Percentiles rank a stretch among this genome's conserved stretches.
Conservation (phyloP, 2,329 filamentous ascomycete species). For the Monosporascus sp. region DNA sequence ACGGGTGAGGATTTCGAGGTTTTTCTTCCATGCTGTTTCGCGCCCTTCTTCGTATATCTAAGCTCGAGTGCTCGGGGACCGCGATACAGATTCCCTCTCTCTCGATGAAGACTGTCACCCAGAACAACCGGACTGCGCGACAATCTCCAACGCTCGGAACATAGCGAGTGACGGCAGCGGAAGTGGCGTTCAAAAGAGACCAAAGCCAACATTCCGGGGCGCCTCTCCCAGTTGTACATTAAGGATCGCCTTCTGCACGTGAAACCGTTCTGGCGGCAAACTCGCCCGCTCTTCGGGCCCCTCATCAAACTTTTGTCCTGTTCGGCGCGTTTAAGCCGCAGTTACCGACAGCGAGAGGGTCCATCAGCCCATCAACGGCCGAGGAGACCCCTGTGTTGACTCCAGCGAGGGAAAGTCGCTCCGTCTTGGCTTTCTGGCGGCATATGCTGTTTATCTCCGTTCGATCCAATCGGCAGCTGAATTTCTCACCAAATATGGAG, state of each 20-base stretch:
- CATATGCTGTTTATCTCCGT: background rate
- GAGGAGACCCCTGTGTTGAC: background rate
- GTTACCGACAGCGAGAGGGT: no score
- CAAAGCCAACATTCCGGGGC: background rate
- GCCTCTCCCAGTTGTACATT: no score
- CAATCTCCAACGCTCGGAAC: background rate
- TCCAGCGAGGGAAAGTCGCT: background rate
- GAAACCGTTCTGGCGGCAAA: background rate
- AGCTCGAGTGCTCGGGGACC: background rate
- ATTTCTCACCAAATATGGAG: background rate
- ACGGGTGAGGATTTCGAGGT: conserved; percentile 19
- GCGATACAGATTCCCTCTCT: background rate
- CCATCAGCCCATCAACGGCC: no score
- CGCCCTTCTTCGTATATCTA: background rate
- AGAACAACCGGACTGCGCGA: no score
- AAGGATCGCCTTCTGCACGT: background rate
- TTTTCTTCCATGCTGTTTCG: conserved; percentile 12
- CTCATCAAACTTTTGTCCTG: background rate
- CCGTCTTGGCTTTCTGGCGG: background rate
- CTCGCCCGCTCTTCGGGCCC: background rate
- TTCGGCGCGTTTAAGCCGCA: no score
- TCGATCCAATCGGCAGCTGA: background rate
- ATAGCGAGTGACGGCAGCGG: background rate
- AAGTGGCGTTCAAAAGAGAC: background rate
- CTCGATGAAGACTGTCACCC: no score